Percentiles rank a stretch among this genome's conserved stretches.
Conservation (phyloP, 768 basidiomycete genomes). For the Strobilomyces confusus region DNA sequence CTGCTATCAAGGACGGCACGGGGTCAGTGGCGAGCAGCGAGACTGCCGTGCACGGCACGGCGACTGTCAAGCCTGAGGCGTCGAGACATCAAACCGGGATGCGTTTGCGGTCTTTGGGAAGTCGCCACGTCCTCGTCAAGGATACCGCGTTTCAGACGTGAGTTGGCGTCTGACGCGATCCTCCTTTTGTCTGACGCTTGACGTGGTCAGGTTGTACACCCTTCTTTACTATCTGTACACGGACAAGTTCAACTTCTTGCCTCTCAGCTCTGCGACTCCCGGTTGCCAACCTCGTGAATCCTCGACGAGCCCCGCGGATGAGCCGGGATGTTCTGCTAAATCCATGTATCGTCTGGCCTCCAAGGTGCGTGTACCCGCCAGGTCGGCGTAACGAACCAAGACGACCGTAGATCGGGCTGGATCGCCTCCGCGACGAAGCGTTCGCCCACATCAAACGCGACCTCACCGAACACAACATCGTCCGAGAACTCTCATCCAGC, state of each 20-base stretch:
- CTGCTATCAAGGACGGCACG: not conserved
- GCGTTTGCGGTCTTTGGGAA: constrained; percentile 10
- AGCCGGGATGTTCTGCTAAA: constrained; percentile 36
- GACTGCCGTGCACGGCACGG: too few species aligned
- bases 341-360: constrained; percentile 43
- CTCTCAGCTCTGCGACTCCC: constrained; percentile 21
- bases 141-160: not conserved
- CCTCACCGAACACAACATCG: too few species aligned
- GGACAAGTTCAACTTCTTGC: constrained; percentile 29
- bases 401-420: too few species aligned
- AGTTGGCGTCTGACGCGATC: not conserved
- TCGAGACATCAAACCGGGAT: not conserved
- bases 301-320: constrained; percentile 6
- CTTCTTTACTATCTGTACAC: constrained; percentile 40
- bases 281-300: not conserved
- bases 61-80: too few species aligned
- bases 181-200: not conserved
- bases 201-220: constrained; percentile 33
- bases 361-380: constrained; percentile 27
- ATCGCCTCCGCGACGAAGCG: too few species aligned
- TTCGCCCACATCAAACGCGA: too few species aligned
- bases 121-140: constrained; percentile 13
- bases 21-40: not conserved
- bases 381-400: too few species aligned
- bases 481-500: too few species aligned